These are phyloP conservation scores for Curvularia verruculosa DNA, from an alignment of 2,329 filamentous ascomycete species.

Conservation along the genomic window DNA sequence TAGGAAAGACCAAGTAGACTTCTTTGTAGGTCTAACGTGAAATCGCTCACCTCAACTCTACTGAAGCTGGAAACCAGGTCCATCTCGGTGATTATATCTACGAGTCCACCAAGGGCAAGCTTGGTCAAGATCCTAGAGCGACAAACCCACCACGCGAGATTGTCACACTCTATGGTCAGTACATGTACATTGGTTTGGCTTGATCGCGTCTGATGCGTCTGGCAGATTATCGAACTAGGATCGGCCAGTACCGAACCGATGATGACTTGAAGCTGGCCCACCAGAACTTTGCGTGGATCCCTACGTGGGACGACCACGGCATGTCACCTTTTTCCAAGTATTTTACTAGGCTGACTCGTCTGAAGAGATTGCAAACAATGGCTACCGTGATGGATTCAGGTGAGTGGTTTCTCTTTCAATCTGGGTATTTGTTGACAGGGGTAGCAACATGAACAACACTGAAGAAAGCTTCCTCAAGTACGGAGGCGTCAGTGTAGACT, in stretches of 20 bases:
- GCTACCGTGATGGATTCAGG: slow-evolving; percentile 49
- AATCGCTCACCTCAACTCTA: neutral
- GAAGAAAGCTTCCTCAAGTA: slow-evolving; percentile 50
- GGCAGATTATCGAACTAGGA: slow-evolving; percentile 50
- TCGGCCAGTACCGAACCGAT: slow-evolving; percentile 51
- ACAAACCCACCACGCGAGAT: slow-evolving; percentile 46
- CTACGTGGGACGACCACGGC: slow-evolving; percentile 53
- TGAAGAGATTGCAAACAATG: slow-evolving; percentile 51
- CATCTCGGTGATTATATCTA: slow-evolving; percentile 55
- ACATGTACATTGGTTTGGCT: neutral
- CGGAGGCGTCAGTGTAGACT: slow-evolving; percentile 51
- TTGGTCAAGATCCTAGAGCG: slow-evolving; percentile 29
- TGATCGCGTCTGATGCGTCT: neutral
- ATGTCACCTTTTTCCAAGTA: neutral
- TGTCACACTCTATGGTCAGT: slow-evolving; percentile 46
- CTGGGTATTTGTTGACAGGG: neutral
- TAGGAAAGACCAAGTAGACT: slow-evolving; percentile 56
- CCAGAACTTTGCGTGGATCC: slow-evolving; percentile 52
- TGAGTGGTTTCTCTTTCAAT: neutral
- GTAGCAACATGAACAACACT: slow-evolving; percentile 51
- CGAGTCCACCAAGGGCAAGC: slow-evolving; percentile 43
- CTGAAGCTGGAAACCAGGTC: slow-evolving; percentile 38
- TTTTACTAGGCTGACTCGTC: slow-evolving; percentile 10
- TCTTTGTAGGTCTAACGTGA: slow-evolving; percentile 57
- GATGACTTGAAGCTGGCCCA: slow-evolving; percentile 50